Percentiles rank a stretch among this genome's conserved stretches.
These are phyloP conservation scores for Kwoniella sp. DNA, from an alignment of 768 basidiomycete species.

Conservation along the genomic window DNA sequence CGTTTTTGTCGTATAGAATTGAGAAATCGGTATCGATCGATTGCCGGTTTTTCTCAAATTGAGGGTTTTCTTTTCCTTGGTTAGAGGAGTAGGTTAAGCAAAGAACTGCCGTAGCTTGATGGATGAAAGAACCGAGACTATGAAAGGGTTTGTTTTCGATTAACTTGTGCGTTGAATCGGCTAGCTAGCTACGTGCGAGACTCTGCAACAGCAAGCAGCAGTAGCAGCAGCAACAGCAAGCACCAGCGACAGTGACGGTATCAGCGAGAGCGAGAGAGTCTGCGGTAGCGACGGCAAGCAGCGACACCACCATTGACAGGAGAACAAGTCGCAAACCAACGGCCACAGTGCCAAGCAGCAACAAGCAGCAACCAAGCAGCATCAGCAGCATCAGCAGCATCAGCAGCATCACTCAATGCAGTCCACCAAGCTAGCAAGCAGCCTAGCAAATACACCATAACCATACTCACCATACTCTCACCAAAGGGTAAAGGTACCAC, in stretches of 20 bases:
- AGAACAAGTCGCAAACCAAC: too few species aligned
- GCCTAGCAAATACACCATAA: too few species aligned
- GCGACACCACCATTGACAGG: too few species aligned
- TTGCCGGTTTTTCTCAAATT: neutral
- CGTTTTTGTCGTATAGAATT: neutral
- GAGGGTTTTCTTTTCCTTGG: neutral
- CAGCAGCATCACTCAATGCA: too few species aligned
- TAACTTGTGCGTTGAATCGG: neutral
- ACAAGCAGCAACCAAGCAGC: too few species aligned
- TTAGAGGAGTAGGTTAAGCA: slow-evolving; percentile 5
- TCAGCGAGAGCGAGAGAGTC: slow-evolving; percentile 1
- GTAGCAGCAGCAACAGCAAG: neutral
- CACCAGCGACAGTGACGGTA: neutral
- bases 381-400: neutral
- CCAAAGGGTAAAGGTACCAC: neutral
- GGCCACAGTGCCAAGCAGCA: too few species aligned
- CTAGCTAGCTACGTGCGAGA: neutral
- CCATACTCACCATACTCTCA: too few species aligned
- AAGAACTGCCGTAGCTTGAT: slow-evolving; percentile 8
- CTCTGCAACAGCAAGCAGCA: neutral
- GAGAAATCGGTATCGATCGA: neutral
- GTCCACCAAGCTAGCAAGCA: too few species aligned
- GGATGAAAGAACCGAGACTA: slow-evolving; percentile 4
- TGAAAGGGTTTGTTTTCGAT: neutral
- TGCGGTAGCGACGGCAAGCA: neutral